A percentile compares a stretch with the other conserved stretches of the same genome.
phyloP scores from a whole-genome alignment of 2,329 filamentous ascomycete genomes.

The Aspergillus chevalieri region DNA sequence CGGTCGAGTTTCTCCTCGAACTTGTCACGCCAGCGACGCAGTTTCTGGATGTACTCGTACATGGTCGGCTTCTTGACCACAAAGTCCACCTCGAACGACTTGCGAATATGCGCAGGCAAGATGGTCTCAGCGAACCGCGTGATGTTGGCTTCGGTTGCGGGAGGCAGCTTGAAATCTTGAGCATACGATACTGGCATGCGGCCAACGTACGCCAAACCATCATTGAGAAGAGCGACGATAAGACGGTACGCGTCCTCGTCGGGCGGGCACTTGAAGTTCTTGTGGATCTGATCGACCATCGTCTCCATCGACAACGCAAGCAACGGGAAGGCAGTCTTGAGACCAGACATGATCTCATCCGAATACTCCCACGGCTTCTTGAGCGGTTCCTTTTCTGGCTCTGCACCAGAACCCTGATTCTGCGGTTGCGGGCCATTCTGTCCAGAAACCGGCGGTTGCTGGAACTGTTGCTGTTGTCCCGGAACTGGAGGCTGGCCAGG shows the following conservation, averaged over 20 bases:
- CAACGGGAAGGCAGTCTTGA: slow-evolving; percentile 95
- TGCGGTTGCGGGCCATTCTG: slow-evolving; percentile 21
- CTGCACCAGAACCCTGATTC: slow-evolving; percentile 14
- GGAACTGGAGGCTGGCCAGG: slow-evolving; percentile 17
- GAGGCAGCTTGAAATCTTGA: slow-evolving; percentile 81
- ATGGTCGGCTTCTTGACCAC: slow-evolving; percentile 92
- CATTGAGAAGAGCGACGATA: slow-evolving; percentile 95
- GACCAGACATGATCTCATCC: slow-evolving; percentile 87
- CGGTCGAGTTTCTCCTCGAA: slow-evolving; percentile 97
- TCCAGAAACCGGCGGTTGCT: slow-evolving; percentile 23
- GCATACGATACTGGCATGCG: slow-evolving; percentile 81
- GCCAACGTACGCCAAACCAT: slow-evolving; percentile 86
- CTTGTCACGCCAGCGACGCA: slow-evolving; percentile 92
- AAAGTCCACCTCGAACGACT: slow-evolving; percentile 96
- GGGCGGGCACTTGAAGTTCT: slow-evolving; percentile 97
- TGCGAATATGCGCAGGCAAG: slow-evolving; percentile 86
- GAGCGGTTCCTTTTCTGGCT: slow-evolving; percentile 40
- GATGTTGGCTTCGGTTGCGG: slow-evolving; percentile 91
- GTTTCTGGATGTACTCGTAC: slow-evolving; percentile 96
- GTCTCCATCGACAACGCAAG: slow-evolving; percentile 97
- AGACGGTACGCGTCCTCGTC: slow-evolving; percentile 97
- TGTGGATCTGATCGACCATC: slow-evolving; percentile 98
- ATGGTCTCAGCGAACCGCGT: slow-evolving; percentile 95
- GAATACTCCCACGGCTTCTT: slow-evolving; percentile 94
- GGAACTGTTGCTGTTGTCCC: slow-evolving; percentile 27